phyloP scores from a whole-genome alignment of 1,284 basidiomycete species.

The Cryptococcus sp. region DNA sequence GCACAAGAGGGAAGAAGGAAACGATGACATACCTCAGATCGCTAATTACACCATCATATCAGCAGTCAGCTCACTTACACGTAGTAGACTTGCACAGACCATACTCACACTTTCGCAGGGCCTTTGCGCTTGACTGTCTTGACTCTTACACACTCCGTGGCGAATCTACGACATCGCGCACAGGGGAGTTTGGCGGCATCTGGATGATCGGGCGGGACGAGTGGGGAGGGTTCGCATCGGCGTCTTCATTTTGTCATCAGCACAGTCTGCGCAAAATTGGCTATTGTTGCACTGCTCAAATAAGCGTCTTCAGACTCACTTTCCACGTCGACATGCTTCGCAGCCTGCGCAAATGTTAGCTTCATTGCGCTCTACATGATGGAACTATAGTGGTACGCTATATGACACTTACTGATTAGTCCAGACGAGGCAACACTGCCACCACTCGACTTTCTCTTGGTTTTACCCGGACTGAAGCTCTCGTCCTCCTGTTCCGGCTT shows the following conservation, averaged over 20 bases:
- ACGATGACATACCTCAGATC: conserved; percentile 21
- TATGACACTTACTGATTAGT: conserved; percentile 14
- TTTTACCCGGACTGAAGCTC: background rate
- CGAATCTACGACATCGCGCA: conserved; percentile 46
- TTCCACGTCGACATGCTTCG: conserved; percentile 26
- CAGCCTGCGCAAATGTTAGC: conserved; percentile 11
- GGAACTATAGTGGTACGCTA: too few relatives aligned
- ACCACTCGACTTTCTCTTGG: conserved; percentile 7
- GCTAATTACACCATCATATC: conserved; percentile 1
- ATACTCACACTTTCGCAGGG: conserved; percentile 42
- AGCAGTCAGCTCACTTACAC: conserved; percentile 1
- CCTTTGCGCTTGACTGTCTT: conserved; percentile 40
- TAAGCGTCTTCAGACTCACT: conserved; percentile 14
- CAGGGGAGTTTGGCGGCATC: conserved; percentile 47
- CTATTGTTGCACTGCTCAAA: too few relatives aligned
- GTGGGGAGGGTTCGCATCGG: conserved; percentile 47
- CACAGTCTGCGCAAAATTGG: background rate
- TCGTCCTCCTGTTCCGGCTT: background rate
- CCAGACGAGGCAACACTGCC: conserved; percentile 5
- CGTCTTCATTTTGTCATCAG: conserved; percentile 23
- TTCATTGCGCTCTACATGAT: too few relatives aligned
- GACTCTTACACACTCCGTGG: conserved; percentile 44
- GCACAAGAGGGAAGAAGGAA: too few relatives aligned
- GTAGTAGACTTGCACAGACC: background rate
- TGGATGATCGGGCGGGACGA: conserved; percentile 44